phyloP scores from a whole-genome alignment of 371 early-diverging fungal species.

The Lichtheimia ornata region DNA sequence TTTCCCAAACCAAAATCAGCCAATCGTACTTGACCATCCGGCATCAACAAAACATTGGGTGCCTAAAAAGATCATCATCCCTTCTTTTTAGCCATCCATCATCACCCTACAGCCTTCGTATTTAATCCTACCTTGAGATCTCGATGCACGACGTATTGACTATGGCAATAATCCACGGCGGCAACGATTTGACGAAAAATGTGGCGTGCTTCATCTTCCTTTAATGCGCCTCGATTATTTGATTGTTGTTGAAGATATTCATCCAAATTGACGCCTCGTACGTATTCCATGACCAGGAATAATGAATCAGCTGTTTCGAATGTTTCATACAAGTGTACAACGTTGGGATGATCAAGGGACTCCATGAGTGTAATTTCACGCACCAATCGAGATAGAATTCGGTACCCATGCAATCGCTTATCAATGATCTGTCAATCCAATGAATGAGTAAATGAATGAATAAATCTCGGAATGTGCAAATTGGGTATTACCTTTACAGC shows the following conservation, averaged over 20 bases:
- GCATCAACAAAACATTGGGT: slow-evolving; percentile 58
- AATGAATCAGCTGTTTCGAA: slow-evolving; percentile 84
- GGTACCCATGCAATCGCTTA: slow-evolving; percentile 78
- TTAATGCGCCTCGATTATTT: slow-evolving; percentile 34
- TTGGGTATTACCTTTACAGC: slow-evolving; percentile 52
- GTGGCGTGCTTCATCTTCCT: slow-evolving; percentile 63
- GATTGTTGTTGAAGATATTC: slow-evolving; percentile 52
- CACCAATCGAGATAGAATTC: slow-evolving; percentile 75
- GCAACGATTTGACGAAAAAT: slow-evolving; percentile 72
- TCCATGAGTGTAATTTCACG: slow-evolving; percentile 91
- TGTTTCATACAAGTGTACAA: slow-evolving; percentile 90
- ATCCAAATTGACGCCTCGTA: slow-evolving; percentile 59
- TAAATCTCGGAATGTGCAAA: background rate
- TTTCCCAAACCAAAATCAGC: slow-evolving; percentile 86
- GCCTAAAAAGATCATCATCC: slow-evolving; percentile 42
- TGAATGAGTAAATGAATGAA: no score
- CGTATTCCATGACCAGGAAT: slow-evolving; percentile 72
- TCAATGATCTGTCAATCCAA: slow-evolving; percentile 64
- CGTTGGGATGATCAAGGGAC: slow-evolving; percentile 79
- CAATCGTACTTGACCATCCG: slow-evolving; percentile 56
- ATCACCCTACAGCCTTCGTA: background rate
- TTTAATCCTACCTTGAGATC: slow-evolving; percentile 69
- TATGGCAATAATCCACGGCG: slow-evolving; percentile 75
- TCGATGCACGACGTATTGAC: slow-evolving; percentile 73
- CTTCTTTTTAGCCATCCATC: no score